Evolutionary conservation across 176 grass and related monocot species (phyloP), one percentile per base, ranked within the genome.

Genomic region (Tillandsia fasciculata): DNA sequence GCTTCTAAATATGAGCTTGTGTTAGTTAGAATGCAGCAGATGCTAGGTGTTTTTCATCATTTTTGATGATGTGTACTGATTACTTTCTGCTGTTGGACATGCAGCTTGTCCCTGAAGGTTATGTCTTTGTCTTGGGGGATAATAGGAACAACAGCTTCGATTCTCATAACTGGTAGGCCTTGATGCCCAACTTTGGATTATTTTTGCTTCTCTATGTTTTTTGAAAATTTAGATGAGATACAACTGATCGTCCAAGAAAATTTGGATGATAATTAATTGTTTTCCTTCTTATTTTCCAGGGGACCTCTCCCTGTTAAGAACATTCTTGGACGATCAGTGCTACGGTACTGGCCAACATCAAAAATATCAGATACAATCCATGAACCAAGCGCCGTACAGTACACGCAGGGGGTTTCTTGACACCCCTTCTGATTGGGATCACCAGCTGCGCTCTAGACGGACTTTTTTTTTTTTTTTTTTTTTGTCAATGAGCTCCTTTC

Each of bases 121-220:
- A 72, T 51, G 94, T 99, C 27, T 99, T 99, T 72, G 94, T 99
- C 22, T 57, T 99, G 48, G 94, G 94, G 2, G 94, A 99, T 68
- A 99, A 99, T 67, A 85, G 94, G 20, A 99, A 99, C 79, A 80
- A 99, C 82, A 99, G 94, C 63, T 93, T 82, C 9, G 94, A 99
- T 65, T 99, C 94, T 74, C 94, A 99, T 76, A 84, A 99, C 61
- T 99, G 94, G 94, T 99, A 87, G 74, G 77, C 52, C 47, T 58
- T 76, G 50, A 67, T 73, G 8, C 50, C 67, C 64, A 50, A 10
- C 54, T 79, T 29, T 66, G 53, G n/a, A 50, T 68, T 54, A 10
- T 48, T 14, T 50, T 48, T 50, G 12, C 64, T 26, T 7, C 64
- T 58, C 7, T 27, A 70, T 8, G n/a, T 17, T 15, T 9, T 12